Base-by-base conservation (phyloP, 352 stramenopile genomes). In the Globisporangium cystogenes region DNA sequence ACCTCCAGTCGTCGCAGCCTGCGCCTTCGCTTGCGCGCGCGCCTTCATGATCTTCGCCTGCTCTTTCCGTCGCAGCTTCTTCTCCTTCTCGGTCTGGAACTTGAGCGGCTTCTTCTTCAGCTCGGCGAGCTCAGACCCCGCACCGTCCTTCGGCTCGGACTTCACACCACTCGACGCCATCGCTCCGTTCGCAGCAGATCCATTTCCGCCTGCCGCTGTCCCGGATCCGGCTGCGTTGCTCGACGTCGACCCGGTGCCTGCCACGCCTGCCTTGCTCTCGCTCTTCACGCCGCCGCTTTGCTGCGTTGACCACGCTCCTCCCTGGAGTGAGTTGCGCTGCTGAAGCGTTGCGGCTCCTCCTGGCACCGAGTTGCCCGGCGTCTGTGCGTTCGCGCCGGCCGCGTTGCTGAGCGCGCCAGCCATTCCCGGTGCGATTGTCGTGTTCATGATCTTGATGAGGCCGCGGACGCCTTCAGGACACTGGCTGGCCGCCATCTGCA, bases 371-470 rank as follows among this genome's bases (percentile, higher is more conserved):
- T 20, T 40, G 26, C 39, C 29, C 2, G 48, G 42, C 1, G 36
- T 50, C n/a, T 51, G 41, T 24, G 48, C 20, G 7, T 15, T 53
- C 51, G 36, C 43, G 42, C 48, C 24, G 48, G 41, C 47, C 20
- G 44, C 53, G 52, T 79, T 76, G 31, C 71, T 76, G 4, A 58
- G 47, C 5, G 53, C 36, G 14, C 57, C 67, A 14, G 49, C 39
- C 10, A 53, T 26, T 41, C 46, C 47, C 16, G 49, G 45, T 48
- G 63, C 57, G 7, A 69, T 60, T 16, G 80, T 87, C 18, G 82
- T 93, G 53, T 92, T 95, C 84, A 95, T 95, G 52, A 93, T 91
- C 56, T 91, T 90, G 64, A 95, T 92, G 44, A 95, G 42, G 16
- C 80, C 78, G 8, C 83, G 83, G 10, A 95, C 80, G 54, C 70